These are phyloP conservation scores for Nymphaea colorata DNA, from an alignment of 164 flowering plant species.

Conservation along the genomic window DNA sequence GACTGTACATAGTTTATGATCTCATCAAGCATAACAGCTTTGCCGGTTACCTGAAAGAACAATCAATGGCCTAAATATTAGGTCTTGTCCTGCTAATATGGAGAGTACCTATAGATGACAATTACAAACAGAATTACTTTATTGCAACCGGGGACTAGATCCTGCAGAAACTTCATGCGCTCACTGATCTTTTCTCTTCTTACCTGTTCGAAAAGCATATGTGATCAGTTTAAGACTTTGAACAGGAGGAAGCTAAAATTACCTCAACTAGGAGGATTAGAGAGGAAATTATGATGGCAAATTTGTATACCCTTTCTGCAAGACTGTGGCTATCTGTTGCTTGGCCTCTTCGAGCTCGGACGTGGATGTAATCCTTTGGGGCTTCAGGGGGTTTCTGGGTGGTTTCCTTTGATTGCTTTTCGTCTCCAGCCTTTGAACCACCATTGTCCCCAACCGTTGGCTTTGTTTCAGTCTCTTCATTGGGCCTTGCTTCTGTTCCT, in stretches of 20 bases:
- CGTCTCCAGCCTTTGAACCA: slow-evolving; percentile 9
- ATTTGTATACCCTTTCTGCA: slow-evolving; percentile 72
- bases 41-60: slow-evolving; percentile 67
- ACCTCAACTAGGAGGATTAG: neutral
- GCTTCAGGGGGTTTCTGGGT: slow-evolving; percentile 55
- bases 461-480: slow-evolving; percentile 15
- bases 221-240: neutral
- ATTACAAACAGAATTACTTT: slow-evolving; percentile 36
- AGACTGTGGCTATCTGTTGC: slow-evolving; percentile 97
- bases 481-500: slow-evolving; percentile 6
- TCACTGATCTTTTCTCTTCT: slow-evolving; percentile 97
- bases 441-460: slow-evolving; percentile 20
- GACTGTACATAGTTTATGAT: slow-evolving; percentile 95
- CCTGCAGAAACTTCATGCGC: slow-evolving; percentile 95
- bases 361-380: slow-evolving; percentile 91
- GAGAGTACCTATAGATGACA: too few species aligned
- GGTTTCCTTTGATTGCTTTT: slow-evolving; percentile 21
- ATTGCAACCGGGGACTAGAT: slow-evolving; percentile 96
- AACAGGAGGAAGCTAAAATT: neutral
- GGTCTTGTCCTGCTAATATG: too few species aligned
- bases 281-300: neutral
- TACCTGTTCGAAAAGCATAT: slow-evolving; percentile 33
- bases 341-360: slow-evolving; percentile 95
- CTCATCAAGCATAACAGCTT: slow-evolving; percentile 95
- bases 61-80: too few species aligned